phyloP scores from a whole-genome alignment of 305 asterid genomes.

The Rubia occidens region DNA sequence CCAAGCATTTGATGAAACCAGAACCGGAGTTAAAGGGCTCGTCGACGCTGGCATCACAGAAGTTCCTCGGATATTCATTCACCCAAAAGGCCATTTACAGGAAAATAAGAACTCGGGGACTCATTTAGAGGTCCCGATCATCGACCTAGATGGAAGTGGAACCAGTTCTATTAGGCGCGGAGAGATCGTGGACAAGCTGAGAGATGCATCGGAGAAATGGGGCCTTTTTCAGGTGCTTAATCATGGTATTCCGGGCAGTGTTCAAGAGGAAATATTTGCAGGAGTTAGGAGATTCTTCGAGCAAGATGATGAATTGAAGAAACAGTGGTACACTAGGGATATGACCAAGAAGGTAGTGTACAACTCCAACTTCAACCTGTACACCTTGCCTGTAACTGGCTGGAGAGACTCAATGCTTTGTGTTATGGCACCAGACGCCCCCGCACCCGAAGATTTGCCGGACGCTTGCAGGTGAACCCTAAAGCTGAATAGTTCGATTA shows the following conservation, averaged over 20 bases:
- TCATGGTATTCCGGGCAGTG: conserved; percentile 10
- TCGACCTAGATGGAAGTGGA: neutral
- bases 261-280: conserved; percentile 7
- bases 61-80: conserved; percentile 10
- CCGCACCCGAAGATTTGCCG: conserved; percentile 15
- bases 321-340: conserved; percentile 41
- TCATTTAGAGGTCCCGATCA: conserved; percentile 1
- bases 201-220: conserved; percentile 15
- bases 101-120: neutral
- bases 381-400: neutral
- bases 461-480: conserved; percentile 9
- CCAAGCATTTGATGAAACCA: conserved; percentile 12
- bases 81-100: neutral
- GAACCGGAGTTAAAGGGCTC: conserved; percentile 15
- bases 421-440: conserved; percentile 9
- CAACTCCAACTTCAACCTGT: conserved; percentile 13
- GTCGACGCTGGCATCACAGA: conserved; percentile 7
- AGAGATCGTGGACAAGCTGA: conserved; percentile 13
- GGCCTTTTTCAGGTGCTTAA: conserved; percentile 18
- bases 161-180: neutral
- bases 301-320: conserved; percentile 36
- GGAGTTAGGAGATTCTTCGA: conserved; percentile 20
- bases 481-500: neutral
- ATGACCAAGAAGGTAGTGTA: conserved; percentile 25
- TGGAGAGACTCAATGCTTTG: conserved; percentile 16